phyloP scores from a whole-genome alignment of 306 rosid species.

The Ormosia emarginata region DNA sequence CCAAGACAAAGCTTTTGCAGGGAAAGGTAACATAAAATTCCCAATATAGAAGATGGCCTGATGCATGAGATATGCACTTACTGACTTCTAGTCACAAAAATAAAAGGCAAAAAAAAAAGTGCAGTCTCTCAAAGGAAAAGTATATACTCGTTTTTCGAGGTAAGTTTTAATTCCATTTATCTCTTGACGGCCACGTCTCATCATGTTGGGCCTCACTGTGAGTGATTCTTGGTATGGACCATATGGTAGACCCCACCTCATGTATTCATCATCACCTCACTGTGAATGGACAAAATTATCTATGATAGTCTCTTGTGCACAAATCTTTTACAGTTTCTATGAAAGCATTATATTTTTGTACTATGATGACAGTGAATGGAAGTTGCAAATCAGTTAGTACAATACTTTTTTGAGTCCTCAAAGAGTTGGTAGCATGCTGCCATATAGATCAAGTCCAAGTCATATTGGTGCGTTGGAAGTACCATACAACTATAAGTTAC shows the following conservation, averaged over 20 bases:
- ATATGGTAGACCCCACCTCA: slow-evolving; percentile 35
- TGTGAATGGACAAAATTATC: slow-evolving; percentile 7
- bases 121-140: neutral
- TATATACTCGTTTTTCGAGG: neutral
- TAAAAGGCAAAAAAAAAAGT: neutral
- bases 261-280: slow-evolving; percentile 20
- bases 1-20: neutral
- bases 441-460: neutral
- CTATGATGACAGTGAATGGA: neutral
- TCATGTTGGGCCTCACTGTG: neutral
- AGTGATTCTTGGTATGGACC: slow-evolving; percentile 20
- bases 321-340: neutral
- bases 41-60: neutral
- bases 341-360: neutral
- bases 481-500: slow-evolving; percentile 6
- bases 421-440: neutral
- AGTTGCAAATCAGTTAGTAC: neutral
- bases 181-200: slow-evolving; percentile 12
- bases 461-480: neutral
- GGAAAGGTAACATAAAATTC: neutral
- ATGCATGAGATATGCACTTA: neutral
- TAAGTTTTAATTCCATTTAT: neutral
- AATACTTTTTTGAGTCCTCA: neutral
- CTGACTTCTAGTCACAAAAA: neutral
- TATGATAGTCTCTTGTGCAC: neutral